These are phyloP conservation scores for Ormosia emarginata DNA, from an alignment of 306 rosid species.

Conservation along the genomic window DNA sequence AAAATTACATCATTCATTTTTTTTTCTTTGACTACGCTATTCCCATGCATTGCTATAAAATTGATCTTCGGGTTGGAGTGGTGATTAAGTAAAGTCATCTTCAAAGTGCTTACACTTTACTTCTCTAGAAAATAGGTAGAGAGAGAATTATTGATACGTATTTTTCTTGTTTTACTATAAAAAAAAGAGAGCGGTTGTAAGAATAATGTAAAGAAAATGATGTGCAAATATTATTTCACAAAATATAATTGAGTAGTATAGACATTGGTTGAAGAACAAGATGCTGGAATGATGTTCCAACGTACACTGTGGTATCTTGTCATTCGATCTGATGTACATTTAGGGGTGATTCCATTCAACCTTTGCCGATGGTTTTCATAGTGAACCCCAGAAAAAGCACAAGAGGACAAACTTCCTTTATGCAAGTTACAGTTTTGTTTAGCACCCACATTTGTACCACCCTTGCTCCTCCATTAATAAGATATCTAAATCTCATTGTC, in stretches of 20 bases:
- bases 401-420: conserved; percentile 17
- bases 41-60: too few relatives aligned
- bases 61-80: too few relatives aligned
- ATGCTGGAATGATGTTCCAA: conserved; percentile 15
- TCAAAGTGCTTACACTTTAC: too few relatives aligned
- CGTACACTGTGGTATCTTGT: neutral
- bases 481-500: too few relatives aligned
- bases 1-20: too few relatives aligned
- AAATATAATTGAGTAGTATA: neutral
- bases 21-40: too few relatives aligned
- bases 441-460: neutral
- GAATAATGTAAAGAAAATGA: too few relatives aligned
- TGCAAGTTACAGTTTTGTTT: neutral
- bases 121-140: too few relatives aligned
- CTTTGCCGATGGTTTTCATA: conserved; percentile 5
- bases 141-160: too few relatives aligned
- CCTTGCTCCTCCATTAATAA: neutral
- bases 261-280: conserved; percentile 22
- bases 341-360: neutral
- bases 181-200: neutral
- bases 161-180: too few relatives aligned
- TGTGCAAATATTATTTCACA: too few relatives aligned
- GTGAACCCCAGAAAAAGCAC: neutral
- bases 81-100: too few relatives aligned
- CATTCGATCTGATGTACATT: neutral